Percentiles rank a stretch among this genome's conserved stretches.
Conservation (phyloP, 2,329 filamentous ascomycete species). For the Lomentospora prolificans region DNA sequence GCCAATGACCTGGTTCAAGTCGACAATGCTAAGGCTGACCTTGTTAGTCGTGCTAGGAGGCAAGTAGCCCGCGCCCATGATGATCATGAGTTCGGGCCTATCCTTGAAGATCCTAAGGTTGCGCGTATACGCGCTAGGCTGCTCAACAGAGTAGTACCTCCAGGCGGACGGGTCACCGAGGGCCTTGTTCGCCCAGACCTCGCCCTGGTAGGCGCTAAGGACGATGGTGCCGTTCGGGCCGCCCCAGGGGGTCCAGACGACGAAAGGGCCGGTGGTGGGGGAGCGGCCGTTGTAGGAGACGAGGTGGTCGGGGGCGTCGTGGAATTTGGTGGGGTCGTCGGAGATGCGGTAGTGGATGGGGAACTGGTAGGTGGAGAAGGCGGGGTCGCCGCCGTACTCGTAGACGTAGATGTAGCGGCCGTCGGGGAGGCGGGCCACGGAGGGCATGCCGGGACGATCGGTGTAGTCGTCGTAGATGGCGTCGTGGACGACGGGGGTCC, state of each 20-base stretch:
- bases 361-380: slow-evolving; percentile 20
- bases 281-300: slow-evolving; percentile 22
- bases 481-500: slow-evolving; percentile 47
- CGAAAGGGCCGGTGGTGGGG: slow-evolving; percentile 27
- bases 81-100: slow-evolving; percentile 25
- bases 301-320: slow-evolving; percentile 19
- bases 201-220: slow-evolving; percentile 26
- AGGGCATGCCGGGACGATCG: slow-evolving; percentile 60
- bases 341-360: slow-evolving; percentile 36
- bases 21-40: slow-evolving; percentile 26
- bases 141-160: slow-evolving; percentile 24
- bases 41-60: slow-evolving; percentile 36
- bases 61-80: slow-evolving; percentile 34
- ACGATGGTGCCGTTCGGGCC: slow-evolving; percentile 35
- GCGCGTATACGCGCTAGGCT: slow-evolving; percentile 27
- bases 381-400: slow-evolving; percentile 44
- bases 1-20: slow-evolving; percentile 10
- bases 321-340: slow-evolving; percentile 26
- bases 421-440: slow-evolving; percentile 46
- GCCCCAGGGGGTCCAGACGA: slow-evolving; percentile 32
- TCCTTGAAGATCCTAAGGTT: slow-evolving; percentile 25
- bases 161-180: slow-evolving; percentile 27
- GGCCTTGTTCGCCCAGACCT: slow-evolving; percentile 32
- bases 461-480: slow-evolving; percentile 52
- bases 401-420: slow-evolving; percentile 55